A percentile compares a stretch with the other conserved stretches of the same genome.
phyloP scores from a whole-genome alignment of 129 eudicot species.

The Arctium minus region DNA sequence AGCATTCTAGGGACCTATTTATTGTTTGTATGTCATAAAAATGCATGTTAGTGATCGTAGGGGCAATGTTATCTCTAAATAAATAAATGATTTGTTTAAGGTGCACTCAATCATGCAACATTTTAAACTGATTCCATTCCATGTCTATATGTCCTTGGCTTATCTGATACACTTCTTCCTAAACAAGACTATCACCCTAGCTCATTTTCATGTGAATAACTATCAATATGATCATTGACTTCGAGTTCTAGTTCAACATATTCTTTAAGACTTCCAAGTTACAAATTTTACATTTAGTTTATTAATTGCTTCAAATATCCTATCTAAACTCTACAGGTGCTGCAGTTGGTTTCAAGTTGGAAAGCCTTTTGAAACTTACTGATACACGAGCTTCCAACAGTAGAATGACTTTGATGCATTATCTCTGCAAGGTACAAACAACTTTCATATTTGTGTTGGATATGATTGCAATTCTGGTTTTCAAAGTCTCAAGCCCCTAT shows the following conservation, averaged over 20 bases:
- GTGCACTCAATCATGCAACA: not conserved
- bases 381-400: conserved; percentile 72
- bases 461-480: not conserved
- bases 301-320: not conserved
- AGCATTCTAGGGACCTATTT: not conserved
- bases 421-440: conserved; percentile 65
- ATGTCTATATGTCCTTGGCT: not conserved
- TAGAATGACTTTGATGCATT: conserved; percentile 81
- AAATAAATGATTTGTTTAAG: not conserved
- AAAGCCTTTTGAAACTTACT: conserved; percentile 67
- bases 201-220: not conserved
- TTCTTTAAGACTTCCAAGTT: not conserved
- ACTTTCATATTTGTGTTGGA: not conserved
- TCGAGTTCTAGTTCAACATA: not conserved
- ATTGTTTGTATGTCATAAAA: not conserved
- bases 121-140: not conserved
- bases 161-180: not conserved
- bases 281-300: not conserved
- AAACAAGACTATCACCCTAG: not conserved
- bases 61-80: not conserved
- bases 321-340: conserved; percentile 38
- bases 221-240: not conserved
- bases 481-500: not conserved
- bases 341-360: conserved; percentile 73
- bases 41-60: not conserved